phyloP scores from a whole-genome alignment of 192 early-diverging fungal species.

The Entrophospora sp. region DNA sequence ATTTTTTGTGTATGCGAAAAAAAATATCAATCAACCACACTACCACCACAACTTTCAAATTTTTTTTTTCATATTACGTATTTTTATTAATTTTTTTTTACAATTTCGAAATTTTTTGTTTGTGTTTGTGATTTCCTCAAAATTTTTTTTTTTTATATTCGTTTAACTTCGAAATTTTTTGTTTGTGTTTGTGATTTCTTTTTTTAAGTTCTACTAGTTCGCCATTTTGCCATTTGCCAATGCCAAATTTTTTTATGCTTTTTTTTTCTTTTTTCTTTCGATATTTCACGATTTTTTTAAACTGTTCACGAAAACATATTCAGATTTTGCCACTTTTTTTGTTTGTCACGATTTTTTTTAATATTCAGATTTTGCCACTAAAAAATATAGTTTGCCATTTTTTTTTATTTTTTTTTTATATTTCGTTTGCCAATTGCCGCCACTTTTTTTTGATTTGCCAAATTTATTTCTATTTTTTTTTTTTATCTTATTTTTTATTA shows the following conservation, averaged over 20 bases:
- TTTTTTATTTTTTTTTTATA: too few species aligned
- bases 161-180: neutral
- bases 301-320: slow-evolving; percentile 1
- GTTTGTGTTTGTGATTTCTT: neutral
- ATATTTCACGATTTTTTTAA: slow-evolving; percentile 6
- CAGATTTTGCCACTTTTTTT: slow-evolving; percentile 10
- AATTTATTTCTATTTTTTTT: too few species aligned
- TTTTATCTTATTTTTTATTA: too few species aligned
- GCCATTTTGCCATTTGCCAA: slow-evolving; percentile 2
- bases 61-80: slow-evolving; percentile 13
- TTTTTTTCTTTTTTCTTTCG: neutral
- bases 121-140: slow-evolving; percentile 17
- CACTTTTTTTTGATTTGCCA: too few species aligned
- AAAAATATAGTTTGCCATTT: too few species aligned
- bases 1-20: too few species aligned
- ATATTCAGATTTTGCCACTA: slow-evolving; percentile 11
- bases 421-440: too few species aligned
- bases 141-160: neutral
- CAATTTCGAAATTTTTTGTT: slow-evolving; percentile 14
- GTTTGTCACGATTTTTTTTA: neutral
- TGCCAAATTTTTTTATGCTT: neutral
- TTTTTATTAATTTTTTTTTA: neutral
- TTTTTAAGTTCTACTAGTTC: neutral
- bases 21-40: too few species aligned
- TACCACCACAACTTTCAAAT: slow-evolving; percentile 7